phyloP scores from a whole-genome alignment of 306 rosid genomes.

The peach (Prunus persica) region Prunus_persica_NCBIv2 NC_034014.1:26441001-26441500 shows the following conservation, averaged over 20 bases:
- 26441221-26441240: constrained; percentile 82
- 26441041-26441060: constrained; percentile 78
- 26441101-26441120: constrained; percentile 81
- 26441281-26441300: constrained; percentile 56
- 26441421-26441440: constrained; percentile 73
- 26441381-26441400: constrained; percentile 68
- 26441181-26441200: constrained; percentile 85
- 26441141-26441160: constrained; percentile 60
- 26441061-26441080: constrained; percentile 59
- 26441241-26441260: constrained; percentile 56
- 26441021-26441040: constrained; percentile 79
- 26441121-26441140: constrained; percentile 49
- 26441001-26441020: constrained; percentile 78
- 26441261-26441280: constrained; percentile 68
- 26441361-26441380: constrained; percentile 73
- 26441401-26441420: constrained; percentile 85
- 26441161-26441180: constrained; percentile 71
- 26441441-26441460: constrained; percentile 51
- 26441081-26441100: constrained; percentile 71
- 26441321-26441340: constrained; percentile 79
- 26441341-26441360: constrained; percentile 84
- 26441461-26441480: constrained; percentile 63
- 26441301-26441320: constrained; percentile 63
- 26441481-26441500: constrained; percentile 46
- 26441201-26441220: constrained; percentile 89